Base-by-base conservation (phyloP, 2,329 filamentous ascomycete genomes). In the Alternaria incomplexa region DNA sequence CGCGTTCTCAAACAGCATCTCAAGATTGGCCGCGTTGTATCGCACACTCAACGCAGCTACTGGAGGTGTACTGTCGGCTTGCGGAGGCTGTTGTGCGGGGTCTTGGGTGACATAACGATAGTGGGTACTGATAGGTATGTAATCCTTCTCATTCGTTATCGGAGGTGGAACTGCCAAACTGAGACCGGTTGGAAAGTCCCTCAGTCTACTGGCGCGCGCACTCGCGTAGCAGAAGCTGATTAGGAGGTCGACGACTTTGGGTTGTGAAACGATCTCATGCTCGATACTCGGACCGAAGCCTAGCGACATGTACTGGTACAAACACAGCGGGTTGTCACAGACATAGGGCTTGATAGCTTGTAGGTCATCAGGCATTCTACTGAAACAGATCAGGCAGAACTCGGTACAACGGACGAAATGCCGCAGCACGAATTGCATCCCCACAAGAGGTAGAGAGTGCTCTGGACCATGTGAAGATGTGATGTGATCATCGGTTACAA, bases 241-340 rank as follows among this genome's bases (percentile, higher is more conserved):
- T 1, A 97, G 85, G 2, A 97, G 84, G 74, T 97, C 94, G 12
- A 97, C 91, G 1, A 97, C 93, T 59, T 89, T 88, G 2, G 93
- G 92, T 74, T 94, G 91, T 12, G 88, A 87, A 25, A 91, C 74
- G 22, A 97, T 91, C 73, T 97, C 93, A 74, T 94, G 89, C 76
- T 97, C 93, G 59, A 97, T 88, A 70, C 89, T 93, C 2, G 92
- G 91, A 0, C 93, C 94, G 72, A 97, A 90, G 0, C 93, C 93
- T n/a, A 96, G 83, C 15, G 87, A 85, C 85, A 97, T 91, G 80
- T 96, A 97, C 74, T 97, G 94, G 73, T 92, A 97, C 5, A 97
- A 82, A 73, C 94, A 97, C 4, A 97, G 83, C 2, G 85, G 83
- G 12, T 87, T 86, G 22, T 87, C 87, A 79, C 94, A 97, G 47